These are phyloP conservation scores for Boletus reticuloceps DNA, from an alignment of 768 basidiomycete genomes.

Conservation along the genomic window DNA sequence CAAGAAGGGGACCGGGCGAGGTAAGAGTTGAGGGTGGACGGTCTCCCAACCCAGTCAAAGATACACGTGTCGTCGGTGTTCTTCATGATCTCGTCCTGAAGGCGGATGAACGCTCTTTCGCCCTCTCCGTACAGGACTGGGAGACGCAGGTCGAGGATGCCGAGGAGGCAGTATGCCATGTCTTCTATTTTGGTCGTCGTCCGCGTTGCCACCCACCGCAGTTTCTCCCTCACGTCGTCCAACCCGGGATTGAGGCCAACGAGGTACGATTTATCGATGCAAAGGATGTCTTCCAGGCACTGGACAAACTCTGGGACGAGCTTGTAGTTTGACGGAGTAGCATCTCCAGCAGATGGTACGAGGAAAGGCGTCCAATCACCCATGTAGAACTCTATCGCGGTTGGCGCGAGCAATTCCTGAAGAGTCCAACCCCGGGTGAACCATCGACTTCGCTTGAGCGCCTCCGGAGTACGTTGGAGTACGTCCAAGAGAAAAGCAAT, in stretches of 20 bases:
- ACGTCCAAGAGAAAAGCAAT: slow-evolving; percentile 28
- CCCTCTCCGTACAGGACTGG: slow-evolving; percentile 31
- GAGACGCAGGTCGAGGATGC: slow-evolving; percentile 24
- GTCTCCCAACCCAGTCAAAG: slow-evolving; percentile 28
- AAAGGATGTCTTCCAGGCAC: slow-evolving; percentile 11
- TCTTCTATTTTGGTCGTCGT: slow-evolving; percentile 30
- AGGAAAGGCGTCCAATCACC: slow-evolving; percentile 25
- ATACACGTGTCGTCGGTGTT: slow-evolving; percentile 24
- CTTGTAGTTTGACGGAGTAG: slow-evolving; percentile 20
- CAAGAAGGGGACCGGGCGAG: slow-evolving; percentile 24
- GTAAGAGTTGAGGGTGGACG: slow-evolving; percentile 26
- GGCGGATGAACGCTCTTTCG: slow-evolving; percentile 20
- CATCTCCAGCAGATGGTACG: background rate
- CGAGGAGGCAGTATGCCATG: slow-evolving; percentile 29
- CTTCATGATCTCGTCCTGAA: slow-evolving; percentile 30
- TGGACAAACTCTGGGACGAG: slow-evolving; percentile 19
- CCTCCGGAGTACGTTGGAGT: slow-evolving; percentile 3
- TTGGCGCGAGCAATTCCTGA: slow-evolving; percentile 28
- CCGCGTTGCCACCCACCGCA: slow-evolving; percentile 29
- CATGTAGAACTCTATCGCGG: slow-evolving; percentile 23
- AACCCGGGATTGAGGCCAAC: slow-evolving; percentile 25
- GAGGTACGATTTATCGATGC: slow-evolving; percentile 21
- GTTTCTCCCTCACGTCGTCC: slow-evolving; percentile 22
- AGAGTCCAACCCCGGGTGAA: slow-evolving; percentile 30
- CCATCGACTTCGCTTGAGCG: slow-evolving; percentile 22